Conservation (phyloP, 805 yeast species). For the Candida coleopterorum region DNA sequence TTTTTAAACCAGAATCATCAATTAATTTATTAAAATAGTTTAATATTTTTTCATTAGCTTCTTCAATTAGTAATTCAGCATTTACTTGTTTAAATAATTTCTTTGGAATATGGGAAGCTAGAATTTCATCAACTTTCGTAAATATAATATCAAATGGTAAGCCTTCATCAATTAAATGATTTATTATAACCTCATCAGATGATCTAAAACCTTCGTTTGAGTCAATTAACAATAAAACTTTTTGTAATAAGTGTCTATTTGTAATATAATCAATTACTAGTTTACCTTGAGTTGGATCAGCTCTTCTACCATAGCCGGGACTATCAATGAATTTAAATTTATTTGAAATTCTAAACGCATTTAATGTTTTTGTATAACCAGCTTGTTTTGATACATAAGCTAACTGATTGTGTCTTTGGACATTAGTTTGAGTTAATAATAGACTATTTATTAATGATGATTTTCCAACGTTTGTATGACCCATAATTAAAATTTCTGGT, state of each 20-base stretch:
- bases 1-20: conserved; percentile 10
- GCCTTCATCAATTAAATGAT: conserved; percentile 48
- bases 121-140: conserved; percentile 67
- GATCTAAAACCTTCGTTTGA: conserved; percentile 55
- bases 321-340: conserved; percentile 69
- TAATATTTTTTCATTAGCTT: conserved; percentile 23
- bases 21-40: conserved; percentile 20
- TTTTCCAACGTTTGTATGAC: conserved; percentile 85
- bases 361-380: conserved; percentile 60
- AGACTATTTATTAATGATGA: conserved; percentile 68
- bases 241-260: conserved; percentile 47
- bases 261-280: conserved; percentile 60
- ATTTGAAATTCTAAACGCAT: conserved; percentile 65
- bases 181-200: conserved; percentile 52
- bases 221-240: conserved; percentile 60
- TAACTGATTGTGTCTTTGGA: conserved; percentile 17
- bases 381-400: conserved; percentile 55
- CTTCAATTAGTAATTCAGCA: conserved; percentile 10
- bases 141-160: conserved; percentile 69
- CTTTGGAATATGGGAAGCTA: conserved; percentile 16
- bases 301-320: conserved; percentile 86
- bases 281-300: conserved; percentile 63
- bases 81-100: conserved; percentile 5
- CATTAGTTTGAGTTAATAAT: conserved; percentile 33
- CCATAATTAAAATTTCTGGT: conserved; percentile 75